Base-by-base conservation (phyloP, 805 yeast genomes). In the Scheffersomyces spartinae region DNA sequence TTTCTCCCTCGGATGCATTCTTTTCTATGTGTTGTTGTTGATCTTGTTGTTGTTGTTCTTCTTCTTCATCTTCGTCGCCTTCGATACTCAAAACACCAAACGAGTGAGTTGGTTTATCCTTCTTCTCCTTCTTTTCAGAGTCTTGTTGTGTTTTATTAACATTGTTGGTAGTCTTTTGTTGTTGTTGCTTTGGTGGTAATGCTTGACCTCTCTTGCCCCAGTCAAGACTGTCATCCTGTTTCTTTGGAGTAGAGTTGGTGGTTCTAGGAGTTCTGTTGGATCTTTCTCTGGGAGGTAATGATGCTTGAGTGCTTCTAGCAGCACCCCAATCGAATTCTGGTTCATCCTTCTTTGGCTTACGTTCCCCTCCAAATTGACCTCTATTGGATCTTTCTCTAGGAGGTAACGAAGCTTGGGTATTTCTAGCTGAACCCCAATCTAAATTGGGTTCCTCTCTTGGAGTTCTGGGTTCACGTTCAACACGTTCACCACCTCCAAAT, bases 321-420 rank as follows among this genome's bases (percentile, higher is more conserved):
- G 60, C 34, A 27, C 64, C 56, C 74, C 83, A 74, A 49, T 78
- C 83, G 27, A 73, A 52, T 17, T 71, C 70, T 24, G 71, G 70
- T 40, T 64, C 74, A 39, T 62, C 70, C 34, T 58, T 58, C 49
- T 61, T 56, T 36, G 49, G 56, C 36, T 41, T 41, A 25, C 42
- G 31, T 45, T 57, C 35, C 37, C 34, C 21, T 9, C 32, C 26
- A 32, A 42, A 37, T 25, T 40, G 45, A 32, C 40, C 48, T 41
- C 42, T 47, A 46, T 35, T 39, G 21, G 40, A 35, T 45, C 55
- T 52, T 31, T 50, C 71, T 38, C 60, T 44, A 23, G 52, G 49
- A 20, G 57, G 55, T 31, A 47, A 40, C 2, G 44, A 39, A 7
- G 45, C 47, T n/a, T 29, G 25, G 5, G 47, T 27, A 14, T 39